Base-by-base conservation (phyloP, 768 basidiomycete genomes). In the Myochromella boudieri region DNA sequence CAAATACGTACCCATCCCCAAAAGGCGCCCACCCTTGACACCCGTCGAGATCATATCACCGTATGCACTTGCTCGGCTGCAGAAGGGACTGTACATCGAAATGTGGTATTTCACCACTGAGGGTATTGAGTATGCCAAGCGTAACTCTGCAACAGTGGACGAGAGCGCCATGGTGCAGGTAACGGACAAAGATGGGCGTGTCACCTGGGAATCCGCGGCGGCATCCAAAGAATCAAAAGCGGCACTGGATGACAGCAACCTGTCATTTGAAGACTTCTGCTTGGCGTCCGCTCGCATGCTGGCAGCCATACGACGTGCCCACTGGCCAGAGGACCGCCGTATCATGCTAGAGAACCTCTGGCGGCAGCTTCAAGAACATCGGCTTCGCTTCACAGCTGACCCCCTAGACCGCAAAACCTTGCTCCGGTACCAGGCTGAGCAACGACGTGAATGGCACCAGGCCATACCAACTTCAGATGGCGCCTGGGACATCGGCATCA, bases 31-130 rank as follows among this genome's bases (percentile, higher is more conserved):
- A 15, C 32, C 32, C 6, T 5, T 14, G 6, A 33, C 12, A 33
- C 32, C 32, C 5, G 32, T n/a, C 5, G 32, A 33, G 5, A 11
- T 33, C 6, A 12, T 33, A 6, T 33, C 32, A 4, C 8, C 12
- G 11, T 37, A 37, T 17, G 34, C 34, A 4, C 17, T 6, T 7
- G 21, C 4, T 3, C 34, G 18, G 7, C 38, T 40, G 5, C 38
- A 24, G 6, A 40, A 40, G 25, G 38, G 38, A 7, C 3, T 11
- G 3, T 26, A 32, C 29, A 41, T 53, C 28, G 10, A 14, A n/a
- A 28, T 55, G 6, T 52, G 46, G 47, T 53, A 53, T 28, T 59
- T 52, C 50, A 55, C 55, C 9, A 59, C 56, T 17, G 14, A 17
- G 1, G 52, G 55, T 12, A 22, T 54, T 0, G 27, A 45, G 4